A percentile compares a stretch with the other conserved stretches of the same genome.
phyloP scores from a whole-genome alignment of 257 asterid species.

The Gynochthodes officinalis region DNA sequence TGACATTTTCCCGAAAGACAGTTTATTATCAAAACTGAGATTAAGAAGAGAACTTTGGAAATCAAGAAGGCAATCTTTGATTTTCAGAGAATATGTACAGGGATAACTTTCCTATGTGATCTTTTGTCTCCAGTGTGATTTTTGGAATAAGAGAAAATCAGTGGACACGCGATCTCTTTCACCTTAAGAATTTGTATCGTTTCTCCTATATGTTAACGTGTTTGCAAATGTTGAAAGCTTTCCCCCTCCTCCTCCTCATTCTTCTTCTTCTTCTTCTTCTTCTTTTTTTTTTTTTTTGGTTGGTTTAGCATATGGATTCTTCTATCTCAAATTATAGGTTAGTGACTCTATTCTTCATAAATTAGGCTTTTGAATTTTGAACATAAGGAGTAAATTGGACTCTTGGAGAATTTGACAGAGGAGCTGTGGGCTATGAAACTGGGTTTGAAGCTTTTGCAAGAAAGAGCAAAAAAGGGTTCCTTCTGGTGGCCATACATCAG shows the following conservation, averaged over 20 bases:
- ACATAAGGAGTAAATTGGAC: conserved; percentile 72
- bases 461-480: conserved; percentile 73
- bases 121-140: background rate
- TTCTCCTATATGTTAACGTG: background rate
- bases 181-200: background rate
- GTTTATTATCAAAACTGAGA: too few species aligned
- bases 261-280: too few species aligned
- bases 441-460: conserved; percentile 91
- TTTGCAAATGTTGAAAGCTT: background rate
- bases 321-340: conserved; percentile 23
- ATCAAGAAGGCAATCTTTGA: background rate
- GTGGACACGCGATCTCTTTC: background rate
- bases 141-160: background rate
- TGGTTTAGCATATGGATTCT: conserved; percentile 8
- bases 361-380: conserved; percentile 74
- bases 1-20: too few species aligned
- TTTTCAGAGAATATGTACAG: background rate
- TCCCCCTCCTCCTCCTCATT: too few species aligned
- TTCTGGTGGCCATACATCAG: conserved; percentile 98
- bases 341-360: conserved; percentile 36
- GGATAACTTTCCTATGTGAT: background rate
- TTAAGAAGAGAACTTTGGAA: background rate
- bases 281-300: background rate
- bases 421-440: conserved; percentile 95
- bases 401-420: conserved; percentile 97